Conservation (phyloP, 2,329 filamentous ascomycete species). For the Nemania diffusa region DNA sequence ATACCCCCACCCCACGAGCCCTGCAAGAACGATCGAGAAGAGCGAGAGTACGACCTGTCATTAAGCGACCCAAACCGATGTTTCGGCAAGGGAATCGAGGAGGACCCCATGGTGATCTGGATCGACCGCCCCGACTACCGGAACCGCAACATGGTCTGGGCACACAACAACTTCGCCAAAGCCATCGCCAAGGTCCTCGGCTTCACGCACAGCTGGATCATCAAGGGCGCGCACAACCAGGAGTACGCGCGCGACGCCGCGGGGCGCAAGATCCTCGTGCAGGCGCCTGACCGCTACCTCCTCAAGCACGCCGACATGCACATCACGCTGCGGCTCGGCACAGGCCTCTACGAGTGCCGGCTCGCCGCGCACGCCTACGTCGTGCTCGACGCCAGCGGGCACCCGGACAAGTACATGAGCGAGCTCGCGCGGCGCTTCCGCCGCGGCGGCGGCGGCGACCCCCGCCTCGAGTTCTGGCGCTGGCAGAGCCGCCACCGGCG, state of each 20-base stretch:
- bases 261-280: conserved; percentile 1
- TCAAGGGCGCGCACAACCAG: conserved; percentile 10
- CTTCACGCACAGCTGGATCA: conserved; percentile 32
- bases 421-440: conserved; percentile 15
- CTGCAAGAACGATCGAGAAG: conserved; percentile 25
- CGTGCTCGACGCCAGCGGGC: conserved; percentile 9
- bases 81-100: conserved; percentile 23
- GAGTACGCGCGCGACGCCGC: conserved; percentile 19
- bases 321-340: conserved; percentile 32
- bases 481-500: conserved; percentile 15
- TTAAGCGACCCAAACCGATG: conserved; percentile 28
- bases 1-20: conserved; percentile 29
- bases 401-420: conserved; percentile 27
- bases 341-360: conserved; percentile 24
- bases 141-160: conserved; percentile 25
- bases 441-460: background rate
- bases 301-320: conserved; percentile 29
- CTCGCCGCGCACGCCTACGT: conserved; percentile 30
- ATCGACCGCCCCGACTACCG: background rate
- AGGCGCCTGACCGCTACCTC: background rate
- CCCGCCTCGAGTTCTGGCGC: conserved; percentile 30
- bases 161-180: conserved; percentile 37
- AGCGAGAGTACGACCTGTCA: conserved; percentile 25
- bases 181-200: conserved; percentile 32
- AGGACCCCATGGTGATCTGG: conserved; percentile 33